Evolutionary conservation across 1,284 basidiomycete species (phyloP).

Genomic region (Apiotrichum gracile): DNA sequence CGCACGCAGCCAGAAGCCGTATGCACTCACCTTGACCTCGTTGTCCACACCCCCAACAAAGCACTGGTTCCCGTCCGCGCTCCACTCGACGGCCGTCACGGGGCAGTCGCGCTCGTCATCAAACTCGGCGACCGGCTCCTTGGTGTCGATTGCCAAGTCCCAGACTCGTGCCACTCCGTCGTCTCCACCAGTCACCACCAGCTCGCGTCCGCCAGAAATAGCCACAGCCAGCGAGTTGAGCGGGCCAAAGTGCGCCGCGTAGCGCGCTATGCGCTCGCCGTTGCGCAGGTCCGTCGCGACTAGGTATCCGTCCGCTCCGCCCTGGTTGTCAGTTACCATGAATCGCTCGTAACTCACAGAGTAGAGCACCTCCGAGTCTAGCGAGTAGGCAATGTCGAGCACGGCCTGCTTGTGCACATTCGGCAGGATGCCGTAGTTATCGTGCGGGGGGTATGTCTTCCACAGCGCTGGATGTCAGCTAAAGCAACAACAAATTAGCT

Average conservation of each 20-base stretch:
- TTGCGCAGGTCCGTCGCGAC: slow-evolving; percentile 42
- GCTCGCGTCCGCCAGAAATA: slow-evolving; percentile 64
- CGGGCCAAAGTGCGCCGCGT: slow-evolving; percentile 70
- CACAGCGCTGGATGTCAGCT: slow-evolving; percentile 37
- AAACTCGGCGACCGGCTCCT: slow-evolving; percentile 69
- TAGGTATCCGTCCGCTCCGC: slow-evolving; percentile 43
- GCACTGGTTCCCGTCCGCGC: slow-evolving; percentile 73
- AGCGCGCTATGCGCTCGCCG: slow-evolving; percentile 38
- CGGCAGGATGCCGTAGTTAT: slow-evolving; percentile 46
- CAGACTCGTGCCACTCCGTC: slow-evolving; percentile 83
- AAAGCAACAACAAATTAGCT: slow-evolving; percentile 8
- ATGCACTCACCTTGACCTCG: slow-evolving; percentile 81
- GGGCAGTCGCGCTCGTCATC: slow-evolving; percentile 69
- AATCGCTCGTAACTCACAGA: slow-evolving; percentile 25
- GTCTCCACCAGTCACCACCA: slow-evolving; percentile 77
- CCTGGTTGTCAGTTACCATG: slow-evolving; percentile 11
- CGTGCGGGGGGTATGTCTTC: slow-evolving; percentile 48
- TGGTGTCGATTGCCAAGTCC: slow-evolving; percentile 72
- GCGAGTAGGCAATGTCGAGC: slow-evolving; percentile 46
- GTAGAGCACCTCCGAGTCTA: slow-evolving; percentile 44
- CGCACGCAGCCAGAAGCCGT: too few relatives aligned
- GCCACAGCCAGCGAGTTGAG: slow-evolving; percentile 83
- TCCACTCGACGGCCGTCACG: slow-evolving; percentile 87
- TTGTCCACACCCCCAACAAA: slow-evolving; percentile 90
- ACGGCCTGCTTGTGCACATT: slow-evolving; percentile 47